phyloP scores from a whole-genome alignment of 2,329 filamentous ascomycete genomes.

The Colletotrichum truncatum region DNA sequence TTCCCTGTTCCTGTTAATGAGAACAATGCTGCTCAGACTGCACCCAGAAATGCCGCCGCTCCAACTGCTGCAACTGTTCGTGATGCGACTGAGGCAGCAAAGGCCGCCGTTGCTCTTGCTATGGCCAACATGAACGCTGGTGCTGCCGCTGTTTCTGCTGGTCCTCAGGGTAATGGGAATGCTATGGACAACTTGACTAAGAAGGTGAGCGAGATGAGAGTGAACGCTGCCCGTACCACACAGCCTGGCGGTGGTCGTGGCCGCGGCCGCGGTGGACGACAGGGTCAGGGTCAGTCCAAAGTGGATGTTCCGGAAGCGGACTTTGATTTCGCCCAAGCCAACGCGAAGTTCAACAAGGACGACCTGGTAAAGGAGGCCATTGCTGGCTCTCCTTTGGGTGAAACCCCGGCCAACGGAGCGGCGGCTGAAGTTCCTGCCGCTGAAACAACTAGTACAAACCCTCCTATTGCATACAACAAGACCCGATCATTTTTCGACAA shows the following conservation, averaged over 20 bases:
- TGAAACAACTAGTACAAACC: constrained; percentile 30
- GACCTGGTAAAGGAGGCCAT: constrained; percentile 86
- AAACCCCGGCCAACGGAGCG: constrained; percentile 52
- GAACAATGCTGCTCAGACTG: constrained; percentile 36
- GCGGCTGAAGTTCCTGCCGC: constrained; percentile 44
- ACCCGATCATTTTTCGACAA: constrained; percentile 96
- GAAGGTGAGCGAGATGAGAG: constrained; percentile 81
- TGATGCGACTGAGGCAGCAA: constrained; percentile 78
- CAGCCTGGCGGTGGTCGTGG: constrained; percentile 52
- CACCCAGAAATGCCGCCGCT: constrained; percentile 36
- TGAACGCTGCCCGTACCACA: constrained; percentile 59
- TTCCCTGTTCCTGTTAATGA: constrained; percentile 21
- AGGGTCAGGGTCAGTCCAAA: constrained; percentile 57
- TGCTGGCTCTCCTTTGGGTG: constrained; percentile 74
- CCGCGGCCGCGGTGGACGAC: constrained; percentile 55
- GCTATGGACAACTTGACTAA: constrained; percentile 76
- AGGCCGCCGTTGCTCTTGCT: constrained; percentile 80
- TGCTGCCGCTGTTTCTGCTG: constrained; percentile 35
- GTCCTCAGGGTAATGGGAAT: constrained; percentile 45
- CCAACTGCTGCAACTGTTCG: constrained; percentile 55
- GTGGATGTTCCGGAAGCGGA: constrained; percentile 91
- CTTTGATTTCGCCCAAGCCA: constrained; percentile 81
- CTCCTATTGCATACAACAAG: constrained; percentile 80
- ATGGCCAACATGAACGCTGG: constrained; percentile 74
- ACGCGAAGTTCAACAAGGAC: constrained; percentile 58